Base-by-base conservation (phyloP, 2,329 filamentous ascomycete genomes). In the Dactylellina leptospora region DNA sequence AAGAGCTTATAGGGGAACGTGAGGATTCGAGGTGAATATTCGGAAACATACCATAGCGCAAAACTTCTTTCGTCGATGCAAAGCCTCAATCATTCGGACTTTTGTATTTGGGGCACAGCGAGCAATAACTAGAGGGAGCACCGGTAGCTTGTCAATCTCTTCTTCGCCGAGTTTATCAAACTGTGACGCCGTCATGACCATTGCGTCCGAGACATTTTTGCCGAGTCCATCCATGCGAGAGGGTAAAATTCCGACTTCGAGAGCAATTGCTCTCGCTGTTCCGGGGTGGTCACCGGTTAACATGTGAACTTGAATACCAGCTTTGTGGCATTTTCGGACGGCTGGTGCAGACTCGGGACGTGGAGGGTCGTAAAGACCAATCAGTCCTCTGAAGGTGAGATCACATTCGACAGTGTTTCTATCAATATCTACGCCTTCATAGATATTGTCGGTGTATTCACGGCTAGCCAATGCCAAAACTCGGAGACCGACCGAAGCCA, bases 61-160 rank as follows among this genome's bases (percentile, higher is more conserved):
- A 79, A 90, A 93, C 22, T 85, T 85, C 22, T 85, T 84, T 33
- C 91, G 87, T 9, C 92, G 86, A 75, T 93, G 90, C 13, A 96
- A 85, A 3, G 92, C 91, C 75, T 93, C 90, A 55, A 96, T 93
- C 91, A 96, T 96, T 70, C 91, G 87, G 4, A 92, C 91, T 81
- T 96, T 96, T 33, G 91, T 96, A 70, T 90, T 87, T 0, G 92
- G 92, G 0, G 90, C 90, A 78, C 91, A 96, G 33, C 92, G 88
- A 38, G 91, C 91, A 70, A 95, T 88, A 3, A 96, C 92, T 0
- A 93, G 83, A 1, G 91, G 91, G 1, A 96, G 82, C 36, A 91
- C 86, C 2, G 89, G 87, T 11, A 96, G 82, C 0, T 83, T 83
- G 74, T 96, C 91, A 60, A 96, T 90, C 78, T 95, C 86, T 0